Evolutionary conservation across 1,139 yeast genomes (phyloP), one percentile per base, ranked within the genome.

Genomic region (Sugiyamaella pinicola): DNA sequence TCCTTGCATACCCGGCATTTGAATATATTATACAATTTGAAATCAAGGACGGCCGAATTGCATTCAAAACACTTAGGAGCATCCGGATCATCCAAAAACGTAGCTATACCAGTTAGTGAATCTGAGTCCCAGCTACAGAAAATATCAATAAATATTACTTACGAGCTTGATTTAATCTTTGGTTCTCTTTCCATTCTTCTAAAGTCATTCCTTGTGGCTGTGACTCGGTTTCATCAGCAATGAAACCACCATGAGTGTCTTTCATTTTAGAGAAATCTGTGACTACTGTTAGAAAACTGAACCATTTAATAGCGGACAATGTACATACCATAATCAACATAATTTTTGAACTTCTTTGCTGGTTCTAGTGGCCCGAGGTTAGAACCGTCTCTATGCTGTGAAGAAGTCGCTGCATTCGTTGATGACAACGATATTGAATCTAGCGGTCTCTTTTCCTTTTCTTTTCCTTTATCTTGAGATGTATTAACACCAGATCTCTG

Each of bases 241-340:
- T 75, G 65, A 85, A 93, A 13, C 99, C 99, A 61, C 97, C 98
- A 62, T 82, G 80, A 1, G 89, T 75, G 65, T 95, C 97, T 58
- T 82, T 81, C 88, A 95, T 87, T 18, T 91, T 87, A 2, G 97
- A 81, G 61, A 95, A 81, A 69, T 95, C 75, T 62, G 26, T 18
- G 7, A 15, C n/a, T 8, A 31, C 13, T 12, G 48, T 45, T 45
- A 45, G 38, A 45, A 15, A 51, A 17, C 3, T 29, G 5, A 31
- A 3, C 26, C n/a, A 29, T 13, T n/a, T n/a, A n/a, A n/a, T n/a
- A n/a, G 7, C 13, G 24, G 4, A 21, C 10, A 28, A n/a, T 10
- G 9, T 18, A 26, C 52, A 19, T 40, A 61, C 65, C 96, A 70
- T 84, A 95, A 60, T 95, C 99, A 50, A 95, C 91, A 69, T 90